phyloP scores from a whole-genome alignment of 352 stramenopile genomes.

The Thraustotheca clavata region DNA sequence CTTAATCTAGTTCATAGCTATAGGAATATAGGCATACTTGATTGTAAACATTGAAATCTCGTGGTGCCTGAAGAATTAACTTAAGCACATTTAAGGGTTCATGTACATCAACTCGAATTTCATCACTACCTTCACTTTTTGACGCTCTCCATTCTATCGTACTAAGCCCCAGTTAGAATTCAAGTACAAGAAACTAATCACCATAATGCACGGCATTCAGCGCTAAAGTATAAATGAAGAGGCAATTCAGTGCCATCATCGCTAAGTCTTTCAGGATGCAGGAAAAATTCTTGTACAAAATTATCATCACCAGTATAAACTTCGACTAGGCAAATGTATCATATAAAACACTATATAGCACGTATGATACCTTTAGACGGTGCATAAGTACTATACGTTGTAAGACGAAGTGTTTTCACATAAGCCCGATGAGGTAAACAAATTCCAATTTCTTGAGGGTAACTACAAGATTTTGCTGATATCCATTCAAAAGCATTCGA shows the following conservation, averaged over 20 bases:
- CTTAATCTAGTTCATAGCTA: background rate
- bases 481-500: background rate
- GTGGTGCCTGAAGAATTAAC: constrained; percentile 5
- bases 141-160: background rate
- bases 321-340: background rate
- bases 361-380: constrained; percentile 17
- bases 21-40: background rate
- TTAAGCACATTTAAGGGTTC: constrained; percentile 17
- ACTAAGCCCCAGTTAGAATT: constrained; percentile 1
- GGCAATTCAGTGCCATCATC: background rate
- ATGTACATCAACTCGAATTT: constrained; percentile 9
- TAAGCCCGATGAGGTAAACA: background rate
- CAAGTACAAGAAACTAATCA: background rate
- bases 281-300: background rate
- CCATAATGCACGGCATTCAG: constrained; percentile 12
- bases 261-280: background rate
- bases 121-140: background rate
- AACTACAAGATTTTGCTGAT: constrained; percentile 10
- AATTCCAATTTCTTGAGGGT: constrained; percentile 14
- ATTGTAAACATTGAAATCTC: background rate
- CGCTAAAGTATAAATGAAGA: constrained; percentile 16
- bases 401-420: constrained; percentile 14
- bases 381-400: background rate
- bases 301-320: background rate
- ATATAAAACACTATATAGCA: too few relatives aligned